These are phyloP conservation scores for Croton setiger DNA, from an alignment of 441 rosid genomes.

Conservation along the genomic window DNA sequence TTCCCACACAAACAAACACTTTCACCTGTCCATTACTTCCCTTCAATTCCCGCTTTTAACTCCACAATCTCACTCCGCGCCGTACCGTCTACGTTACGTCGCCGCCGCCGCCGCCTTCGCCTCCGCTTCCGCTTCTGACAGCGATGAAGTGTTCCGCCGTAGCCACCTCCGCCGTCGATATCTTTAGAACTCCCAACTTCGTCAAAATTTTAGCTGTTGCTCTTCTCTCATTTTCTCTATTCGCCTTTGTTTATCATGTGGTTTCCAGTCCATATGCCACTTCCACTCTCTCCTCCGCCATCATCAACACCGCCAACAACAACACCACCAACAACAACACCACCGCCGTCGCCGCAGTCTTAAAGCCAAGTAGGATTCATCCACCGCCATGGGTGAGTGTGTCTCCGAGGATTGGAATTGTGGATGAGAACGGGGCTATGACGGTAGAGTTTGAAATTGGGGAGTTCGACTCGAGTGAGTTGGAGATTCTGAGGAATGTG, in stretches of 20 bases:
- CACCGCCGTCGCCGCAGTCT: neutral
- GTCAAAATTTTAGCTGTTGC: constrained; percentile 12
- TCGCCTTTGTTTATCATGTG: constrained; percentile 10
- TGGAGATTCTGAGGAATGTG: constrained; percentile 28
- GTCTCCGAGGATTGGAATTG: constrained; percentile 17
- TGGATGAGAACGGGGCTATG: constrained; percentile 26
- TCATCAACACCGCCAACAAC: neutral
- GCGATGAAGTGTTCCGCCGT: constrained; percentile 4
- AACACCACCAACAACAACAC: neutral
- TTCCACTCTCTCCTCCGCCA: constrained; percentile 8
- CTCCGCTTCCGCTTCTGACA: neutral
- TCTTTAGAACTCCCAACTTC: constrained; percentile 8
- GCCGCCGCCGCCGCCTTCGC: neutral
- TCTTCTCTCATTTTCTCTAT: constrained; percentile 14
- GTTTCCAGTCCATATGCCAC: constrained; percentile 11
- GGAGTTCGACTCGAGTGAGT: constrained; percentile 39
- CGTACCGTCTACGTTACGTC: neutral
- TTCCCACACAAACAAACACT: neutral
- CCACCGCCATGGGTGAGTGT: constrained; percentile 14
- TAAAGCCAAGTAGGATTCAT: constrained; percentile 4
- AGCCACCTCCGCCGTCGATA: neutral
- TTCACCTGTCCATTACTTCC: neutral
- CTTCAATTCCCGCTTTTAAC: neutral
- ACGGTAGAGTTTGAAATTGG: constrained; percentile 39
- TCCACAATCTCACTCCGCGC: neutral